Base-by-base conservation (phyloP, 2,329 filamentous ascomycete species). In the Akanthomyces muscarius region DNA sequence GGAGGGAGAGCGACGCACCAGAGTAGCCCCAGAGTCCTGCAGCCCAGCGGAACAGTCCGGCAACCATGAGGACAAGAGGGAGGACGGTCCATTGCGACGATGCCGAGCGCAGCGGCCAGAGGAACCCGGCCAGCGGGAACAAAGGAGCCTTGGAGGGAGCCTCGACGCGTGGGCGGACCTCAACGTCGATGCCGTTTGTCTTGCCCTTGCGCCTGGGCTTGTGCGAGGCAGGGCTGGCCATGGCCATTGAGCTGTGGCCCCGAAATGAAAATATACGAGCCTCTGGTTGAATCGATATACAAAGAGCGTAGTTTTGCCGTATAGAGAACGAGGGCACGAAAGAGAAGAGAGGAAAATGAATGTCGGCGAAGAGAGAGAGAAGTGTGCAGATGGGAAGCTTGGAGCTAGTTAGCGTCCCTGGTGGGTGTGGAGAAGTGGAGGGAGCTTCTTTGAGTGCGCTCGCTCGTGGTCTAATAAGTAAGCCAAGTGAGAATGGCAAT, bases 1-100 rank as follows among this genome's bases (percentile, higher is more conserved):
- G 16, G 56, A 45, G 61, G 51, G 58, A 2, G 45, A 28, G 56
- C 21, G 38, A 69, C 78, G 61, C 76, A 92, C 91, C 95, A 70
- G 95, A 99, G 75, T 98, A 97, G 63, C 91, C 92, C 91, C 95
- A 98, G 50, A 98, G 81, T 33, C 92, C 90, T 54, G 92, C 90
- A 38, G 91, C 89, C 95, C 95, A 98, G 69, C 95, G 84, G 73
- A 98, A 97, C 53, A 99, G 83, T 23, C 92, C 93, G n/a, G 86
- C 91, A 1, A 83, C 85, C 89, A 98, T 97, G 61, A 99, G 80
- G 5, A 97, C 88, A 69, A 96, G 79, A 2, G 95, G 93, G 38
- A 99, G 79, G 5, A 94, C 85, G 70, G 97, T 87, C 94, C 95
- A 98, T 90, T 94, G 90, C 61, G 93, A 96, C 21, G 86, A 81